Base-by-base conservation (phyloP, 176 grass and related monocot species). In the Thalia dealbata region DNA sequence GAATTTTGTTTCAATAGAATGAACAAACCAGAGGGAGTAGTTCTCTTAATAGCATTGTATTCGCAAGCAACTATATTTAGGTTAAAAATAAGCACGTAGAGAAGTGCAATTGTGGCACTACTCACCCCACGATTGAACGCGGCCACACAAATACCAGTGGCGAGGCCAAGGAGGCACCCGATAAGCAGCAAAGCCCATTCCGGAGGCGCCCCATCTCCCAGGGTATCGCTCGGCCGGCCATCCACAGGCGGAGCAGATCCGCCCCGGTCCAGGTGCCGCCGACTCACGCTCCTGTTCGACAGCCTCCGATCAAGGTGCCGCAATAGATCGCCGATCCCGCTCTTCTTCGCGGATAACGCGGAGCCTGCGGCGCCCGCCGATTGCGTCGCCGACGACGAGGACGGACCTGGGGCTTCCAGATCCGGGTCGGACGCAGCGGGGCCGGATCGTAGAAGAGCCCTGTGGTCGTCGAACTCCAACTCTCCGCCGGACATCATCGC, bases 161-260 rank as follows among this genome's bases (percentile, higher is more conserved):
- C 87, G 30, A 97, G 87, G 19, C 95, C 90, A 52, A 97, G 95
- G 60, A 97, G 84, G 85, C 95, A 97, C 29, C 95, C 90, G 10
- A 97, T 88, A 19, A 97, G 89, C 75, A 97, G 81, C 28, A 97
- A 54, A 24, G 89, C 93, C 93, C 93, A 97, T 70, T 97, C 93
- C 24, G 93, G 93, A 50, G 93, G 93, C 38, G 93, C 93, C 1
- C 93, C 93, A 19, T 97, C 89, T 0, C 81, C 82, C 44, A 97
- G 85, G 50, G 81, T 83, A 58, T 92, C 92, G 18, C 70, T 77
- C 14, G 65, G 44, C 28, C 76, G 76, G 45, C 85, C 87, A 67
- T 82, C 70, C 51, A 58, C 44, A 15, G 64, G 73, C 68, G 61
- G 59, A 63, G 79, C 73, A 55, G 77, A 79, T 4, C 74, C 69